These are phyloP conservation scores for Colletotrichum scovillei DNA, from an alignment of 2,329 filamentous ascomycete species.

Conservation along the genomic window DNA sequence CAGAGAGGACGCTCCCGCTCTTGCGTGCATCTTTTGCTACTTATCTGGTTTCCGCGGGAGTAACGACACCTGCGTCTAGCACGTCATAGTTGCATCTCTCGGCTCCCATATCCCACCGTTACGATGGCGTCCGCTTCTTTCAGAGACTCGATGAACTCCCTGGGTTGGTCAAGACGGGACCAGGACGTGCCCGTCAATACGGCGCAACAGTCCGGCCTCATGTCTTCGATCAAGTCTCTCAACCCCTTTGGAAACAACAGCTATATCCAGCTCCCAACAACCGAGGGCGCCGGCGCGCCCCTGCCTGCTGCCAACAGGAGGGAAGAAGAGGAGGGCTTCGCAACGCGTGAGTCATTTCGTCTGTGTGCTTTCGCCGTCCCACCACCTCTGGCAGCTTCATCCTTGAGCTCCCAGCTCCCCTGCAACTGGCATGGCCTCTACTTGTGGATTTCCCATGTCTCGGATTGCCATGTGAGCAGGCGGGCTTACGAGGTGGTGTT, in stretches of 20 bases:
- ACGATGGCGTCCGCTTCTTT: slow-evolving; percentile 89
- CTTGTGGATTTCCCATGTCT: slow-evolving; percentile 45
- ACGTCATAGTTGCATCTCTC: slow-evolving; percentile 14
- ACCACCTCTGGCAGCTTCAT: slow-evolving; percentile 39
- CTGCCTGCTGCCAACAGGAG: slow-evolving; percentile 85
- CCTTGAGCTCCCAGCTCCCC: slow-evolving; percentile 50
- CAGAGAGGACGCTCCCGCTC: neutral
- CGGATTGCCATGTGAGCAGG: slow-evolving; percentile 50
- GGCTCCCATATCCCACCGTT: neutral
- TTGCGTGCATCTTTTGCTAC: neutral
- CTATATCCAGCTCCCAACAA: slow-evolving; percentile 90
- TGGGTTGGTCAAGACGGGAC: slow-evolving; percentile 93
- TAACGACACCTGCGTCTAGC: neutral
- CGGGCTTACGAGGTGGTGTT: slow-evolving; percentile 17
- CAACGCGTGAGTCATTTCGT: slow-evolving; percentile 80
- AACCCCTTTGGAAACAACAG: slow-evolving; percentile 90
- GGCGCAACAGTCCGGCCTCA: slow-evolving; percentile 75
- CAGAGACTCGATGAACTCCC: slow-evolving; percentile 91
- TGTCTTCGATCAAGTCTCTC: slow-evolving; percentile 83
- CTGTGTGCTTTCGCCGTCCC: slow-evolving; percentile 36
- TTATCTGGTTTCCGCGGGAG: neutral
- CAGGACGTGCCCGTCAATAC: slow-evolving; percentile 81
- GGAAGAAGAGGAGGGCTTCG: slow-evolving; percentile 96
- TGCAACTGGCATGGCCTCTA: slow-evolving; percentile 61
- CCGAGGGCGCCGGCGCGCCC: slow-evolving; percentile 84